Percentiles rank a stretch among this genome's conserved stretches.
Evolutionary conservation across 139 green algal species (phyloP).

Genomic region (Ostreobium quekettii): DNA sequence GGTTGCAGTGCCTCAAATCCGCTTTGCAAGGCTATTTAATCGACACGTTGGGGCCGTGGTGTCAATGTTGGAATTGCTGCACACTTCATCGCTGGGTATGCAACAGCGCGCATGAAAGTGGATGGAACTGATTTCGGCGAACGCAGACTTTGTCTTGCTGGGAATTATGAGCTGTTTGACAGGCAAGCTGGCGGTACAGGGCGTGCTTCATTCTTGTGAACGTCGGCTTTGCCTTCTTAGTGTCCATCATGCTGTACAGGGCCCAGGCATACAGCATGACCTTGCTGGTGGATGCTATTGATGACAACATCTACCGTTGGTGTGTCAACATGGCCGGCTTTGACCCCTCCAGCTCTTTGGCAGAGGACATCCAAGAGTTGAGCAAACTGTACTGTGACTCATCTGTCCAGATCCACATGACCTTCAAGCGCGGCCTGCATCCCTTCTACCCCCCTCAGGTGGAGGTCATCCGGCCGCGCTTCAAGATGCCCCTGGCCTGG

Average conservation of each 20-base stretch:
- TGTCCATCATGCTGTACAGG: background rate
- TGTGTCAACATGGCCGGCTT: constrained; percentile 51
- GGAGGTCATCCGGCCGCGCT: constrained; percentile 50
- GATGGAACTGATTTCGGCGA: background rate
- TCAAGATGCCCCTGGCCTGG: constrained; percentile 29
- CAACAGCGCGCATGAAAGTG: background rate
- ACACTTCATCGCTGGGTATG: background rate
- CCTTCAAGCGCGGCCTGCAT: constrained; percentile 75
- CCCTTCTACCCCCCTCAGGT: constrained; percentile 73
- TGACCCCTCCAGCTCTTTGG: constrained; percentile 3
- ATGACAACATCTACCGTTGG: constrained; percentile 64
- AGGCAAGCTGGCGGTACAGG: background rate
- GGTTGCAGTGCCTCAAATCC: too few relatives aligned
- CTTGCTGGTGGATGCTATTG: constrained; percentile 34
- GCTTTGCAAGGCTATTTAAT: too few relatives aligned
- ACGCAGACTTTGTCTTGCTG: background rate
- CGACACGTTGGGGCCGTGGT: too few relatives aligned
- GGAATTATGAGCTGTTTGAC: background rate
- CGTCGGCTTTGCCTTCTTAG: background rate
- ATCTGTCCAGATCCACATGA: constrained; percentile 52
- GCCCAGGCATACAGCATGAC: constrained; percentile 15
- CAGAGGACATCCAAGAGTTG: constrained; percentile 51
- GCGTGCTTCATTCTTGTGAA: background rate
- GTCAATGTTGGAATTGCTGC: too few relatives aligned
- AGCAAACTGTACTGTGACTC: constrained; percentile 34